Evolutionary conservation across 176 grass and related monocot genomes (phyloP).

Genomic region (Triticum urartu): DNA sequence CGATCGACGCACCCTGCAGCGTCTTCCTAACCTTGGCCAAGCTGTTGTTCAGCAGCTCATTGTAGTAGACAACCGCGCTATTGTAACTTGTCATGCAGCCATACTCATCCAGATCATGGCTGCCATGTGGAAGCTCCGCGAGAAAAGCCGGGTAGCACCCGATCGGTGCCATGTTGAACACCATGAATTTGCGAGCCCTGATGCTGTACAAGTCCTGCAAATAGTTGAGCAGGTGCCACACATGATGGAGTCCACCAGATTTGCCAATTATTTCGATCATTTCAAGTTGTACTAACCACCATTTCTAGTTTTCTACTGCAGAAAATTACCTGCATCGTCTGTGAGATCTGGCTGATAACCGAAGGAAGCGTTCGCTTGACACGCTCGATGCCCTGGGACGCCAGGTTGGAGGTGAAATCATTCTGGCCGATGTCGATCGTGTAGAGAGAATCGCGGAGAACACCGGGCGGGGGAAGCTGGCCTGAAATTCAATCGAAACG

Average conservation of each 20-base stretch:
- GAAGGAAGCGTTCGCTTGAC: constrained; percentile 55
- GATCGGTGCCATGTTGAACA: too few species aligned
- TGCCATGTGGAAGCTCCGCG: constrained; percentile 25
- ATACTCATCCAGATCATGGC: constrained; percentile 40
- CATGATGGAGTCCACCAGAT: background rate
- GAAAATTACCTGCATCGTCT: constrained; percentile 45
- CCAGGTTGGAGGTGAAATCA: constrained; percentile 74
- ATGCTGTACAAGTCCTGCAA: too few species aligned
- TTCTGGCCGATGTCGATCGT: constrained; percentile 85
- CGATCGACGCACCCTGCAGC: constrained; percentile 32
- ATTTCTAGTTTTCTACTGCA: too few species aligned
- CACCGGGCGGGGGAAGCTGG: constrained; percentile 38
- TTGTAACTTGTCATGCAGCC: constrained; percentile 66
- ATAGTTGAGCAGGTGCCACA: too few species aligned
- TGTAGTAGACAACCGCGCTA: constrained; percentile 53
- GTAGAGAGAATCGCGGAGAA: constrained; percentile 51
- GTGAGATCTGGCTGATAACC: constrained; percentile 59
- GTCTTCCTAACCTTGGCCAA: constrained; percentile 25
- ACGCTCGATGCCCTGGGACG: constrained; percentile 17
- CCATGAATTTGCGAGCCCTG: too few species aligned
- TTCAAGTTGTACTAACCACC: background rate
- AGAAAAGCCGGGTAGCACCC: too few species aligned
- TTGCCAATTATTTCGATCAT: background rate
- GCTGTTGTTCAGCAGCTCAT: constrained; percentile 45
- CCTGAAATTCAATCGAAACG: background rate